These are phyloP conservation scores for Sporopachydermia quercuum DNA, from an alignment of 805 yeast species.

Conservation along the genomic window DNA sequence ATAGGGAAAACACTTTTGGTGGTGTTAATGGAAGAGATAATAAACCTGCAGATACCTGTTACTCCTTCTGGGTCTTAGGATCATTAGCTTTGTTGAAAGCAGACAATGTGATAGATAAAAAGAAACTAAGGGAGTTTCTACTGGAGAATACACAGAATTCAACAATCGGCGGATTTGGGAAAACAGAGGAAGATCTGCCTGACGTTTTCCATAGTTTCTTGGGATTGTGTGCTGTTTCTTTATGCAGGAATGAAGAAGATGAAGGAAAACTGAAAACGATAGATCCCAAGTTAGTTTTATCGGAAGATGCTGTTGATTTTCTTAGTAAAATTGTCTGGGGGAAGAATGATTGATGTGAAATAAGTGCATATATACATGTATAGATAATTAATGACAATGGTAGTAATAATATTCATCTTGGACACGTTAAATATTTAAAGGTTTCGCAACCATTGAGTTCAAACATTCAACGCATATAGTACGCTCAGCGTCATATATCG, in stretches of 20 bases:
- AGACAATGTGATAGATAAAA: constrained; percentile 20
- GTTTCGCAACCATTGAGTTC: no score
- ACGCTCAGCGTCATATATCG: no score
- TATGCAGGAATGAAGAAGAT: constrained; percentile 12
- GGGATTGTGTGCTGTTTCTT: constrained; percentile 33
- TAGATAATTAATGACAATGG: no score
- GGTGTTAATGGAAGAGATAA: constrained; percentile 82
- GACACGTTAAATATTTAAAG: no score
- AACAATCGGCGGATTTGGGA: constrained; percentile 65
- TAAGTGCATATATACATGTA: constrained; percentile 3
- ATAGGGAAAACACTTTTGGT: constrained; percentile 59
- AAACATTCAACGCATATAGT: no score
- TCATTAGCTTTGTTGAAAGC: constrained; percentile 32
- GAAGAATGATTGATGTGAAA: constrained; percentile 7
- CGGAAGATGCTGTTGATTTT: constrained; percentile 9
- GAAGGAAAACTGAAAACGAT: constrained; percentile 11
- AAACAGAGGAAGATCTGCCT: constrained; percentile 36
- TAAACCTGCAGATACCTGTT: constrained; percentile 76
- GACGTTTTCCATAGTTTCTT: constrained; percentile 52
- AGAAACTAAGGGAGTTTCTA: constrained; percentile 28
- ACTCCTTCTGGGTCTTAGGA: constrained; percentile 70
- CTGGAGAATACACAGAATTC: constrained; percentile 41
- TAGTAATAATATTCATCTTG: no score
- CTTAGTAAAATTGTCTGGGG: constrained; percentile 1
- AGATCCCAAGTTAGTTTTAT: constrained; percentile 19